Base-by-base conservation (phyloP, 148 eudicot species). In the Cornus controversa region DNA sequence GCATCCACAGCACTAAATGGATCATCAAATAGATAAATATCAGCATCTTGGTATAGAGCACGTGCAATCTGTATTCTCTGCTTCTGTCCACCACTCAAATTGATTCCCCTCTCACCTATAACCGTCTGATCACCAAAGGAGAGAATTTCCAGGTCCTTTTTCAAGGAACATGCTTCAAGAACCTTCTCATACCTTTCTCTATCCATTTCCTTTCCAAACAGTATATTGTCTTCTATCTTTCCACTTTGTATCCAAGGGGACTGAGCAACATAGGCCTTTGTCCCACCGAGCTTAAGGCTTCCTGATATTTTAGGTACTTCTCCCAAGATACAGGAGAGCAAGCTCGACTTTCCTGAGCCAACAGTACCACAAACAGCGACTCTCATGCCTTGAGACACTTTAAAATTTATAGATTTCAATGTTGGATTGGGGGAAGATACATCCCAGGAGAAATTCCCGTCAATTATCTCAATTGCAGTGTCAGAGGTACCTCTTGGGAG, bases 321-420 rank as follows among this genome's bases (percentile, higher is more conserved):
- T 66, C 91, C 91, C 53, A 86, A 67, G 2, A 89, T 71, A 58
- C 89, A 89, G 28, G 91, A 89, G 6, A 89, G 87, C 64, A 86
- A 80, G 70, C 86, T 81, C n/a, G 91, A 89, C 54, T 86, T 89
- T 13, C 91, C 91, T 28, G 91, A 86, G 66, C 91, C 91, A 67
- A 86, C 86, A 29, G 89, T 77, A 24, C 89, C 87, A 75, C 87
- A 86, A 14, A 86, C 34, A 40, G 89, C 87, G 4, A 86, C 84
- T 45, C 77, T 80, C 85, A 78, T 77, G 34, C 85, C 87, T 75
- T 71, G 75, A 5, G 47, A 23, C 45, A 86, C 75, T 67, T 67
- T 67, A 16, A 84, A 70, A 75, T 82, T 86, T 64, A 86, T 72
- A 68, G 84, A 84, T 73, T 69, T 82, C 77, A 86, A 65, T 62